phyloP scores from a whole-genome alignment of 2,329 filamentous ascomycete species.

The Aureobasidium melanogenum region DNA sequence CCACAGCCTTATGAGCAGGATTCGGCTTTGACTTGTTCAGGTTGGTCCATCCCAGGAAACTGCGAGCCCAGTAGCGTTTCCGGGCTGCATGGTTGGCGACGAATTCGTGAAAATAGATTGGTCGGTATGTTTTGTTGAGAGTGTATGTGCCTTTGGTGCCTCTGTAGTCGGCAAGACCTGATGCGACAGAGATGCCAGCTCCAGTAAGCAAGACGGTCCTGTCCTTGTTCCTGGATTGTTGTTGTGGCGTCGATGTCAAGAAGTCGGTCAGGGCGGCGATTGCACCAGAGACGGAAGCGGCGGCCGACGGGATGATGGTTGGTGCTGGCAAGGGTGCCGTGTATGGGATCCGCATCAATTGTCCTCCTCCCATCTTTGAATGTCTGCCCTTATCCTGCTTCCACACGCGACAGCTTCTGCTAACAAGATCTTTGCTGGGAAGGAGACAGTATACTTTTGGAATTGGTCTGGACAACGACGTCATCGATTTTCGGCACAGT shows the following conservation, averaged over 20 bases:
- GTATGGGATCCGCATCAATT: slow-evolving; percentile 79
- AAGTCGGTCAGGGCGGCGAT: slow-evolving; percentile 70
- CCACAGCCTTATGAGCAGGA: slow-evolving; percentile 66
- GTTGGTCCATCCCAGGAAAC: slow-evolving; percentile 85
- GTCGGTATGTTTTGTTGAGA: slow-evolving; percentile 79
- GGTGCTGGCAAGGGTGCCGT: slow-evolving; percentile 73
- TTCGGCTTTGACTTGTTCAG: slow-evolving; percentile 75
- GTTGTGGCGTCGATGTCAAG: slow-evolving; percentile 46
- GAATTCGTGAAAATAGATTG: slow-evolving; percentile 92
- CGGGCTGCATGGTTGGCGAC: slow-evolving; percentile 69
- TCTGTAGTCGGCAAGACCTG: slow-evolving; percentile 85
- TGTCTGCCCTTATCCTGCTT: not conserved
- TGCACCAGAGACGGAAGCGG: slow-evolving; percentile 61
- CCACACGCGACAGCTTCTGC: not conserved
- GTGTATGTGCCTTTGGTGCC: slow-evolving; percentile 86
- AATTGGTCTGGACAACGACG: not conserved
- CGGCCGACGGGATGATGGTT: slow-evolving; percentile 62
- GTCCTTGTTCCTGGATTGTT: slow-evolving; percentile 41
- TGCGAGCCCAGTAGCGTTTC: slow-evolving; percentile 92
- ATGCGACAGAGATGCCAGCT: slow-evolving; percentile 87
- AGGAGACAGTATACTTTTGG: not conserved
- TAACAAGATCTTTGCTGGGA: not conserved
- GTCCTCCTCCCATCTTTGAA: not conserved
- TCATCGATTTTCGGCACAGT: slow-evolving; percentile 4
- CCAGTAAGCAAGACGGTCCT: slow-evolving; percentile 64